These are phyloP conservation scores for Verticillium klebahnii DNA, from an alignment of 2,329 filamentous ascomycete genomes.

Conservation along the genomic window DNA sequence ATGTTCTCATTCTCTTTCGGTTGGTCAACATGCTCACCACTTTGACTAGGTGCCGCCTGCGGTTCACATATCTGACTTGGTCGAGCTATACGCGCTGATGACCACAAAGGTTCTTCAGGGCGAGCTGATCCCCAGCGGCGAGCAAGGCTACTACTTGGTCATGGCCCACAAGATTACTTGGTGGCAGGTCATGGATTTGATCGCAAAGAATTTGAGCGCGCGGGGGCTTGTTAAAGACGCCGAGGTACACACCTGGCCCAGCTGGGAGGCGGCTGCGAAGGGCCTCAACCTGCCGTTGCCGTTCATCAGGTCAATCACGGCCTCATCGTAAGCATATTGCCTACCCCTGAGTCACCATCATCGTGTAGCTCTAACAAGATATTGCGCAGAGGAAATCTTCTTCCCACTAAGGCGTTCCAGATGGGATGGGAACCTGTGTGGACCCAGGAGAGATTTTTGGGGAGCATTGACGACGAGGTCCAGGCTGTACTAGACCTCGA, in stretches of 20 bases:
- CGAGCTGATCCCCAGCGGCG: slow-evolving; percentile 20
- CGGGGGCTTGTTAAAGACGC: slow-evolving; percentile 23
- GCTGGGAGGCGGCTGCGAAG: slow-evolving; percentile 24
- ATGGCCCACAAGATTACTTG: slow-evolving; percentile 20
- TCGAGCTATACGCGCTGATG: slow-evolving; percentile 22
- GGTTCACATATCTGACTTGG: slow-evolving; percentile 25
- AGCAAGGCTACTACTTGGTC: slow-evolving; percentile 28
- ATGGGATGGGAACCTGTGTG: neutral
- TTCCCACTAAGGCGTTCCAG: neutral
- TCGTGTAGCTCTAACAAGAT: neutral
- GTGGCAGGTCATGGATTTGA: slow-evolving; percentile 22
- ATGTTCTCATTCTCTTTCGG: slow-evolving; percentile 4
- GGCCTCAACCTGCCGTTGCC: slow-evolving; percentile 21
- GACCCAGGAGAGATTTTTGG: neutral
- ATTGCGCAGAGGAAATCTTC: neutral
- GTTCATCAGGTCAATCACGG: slow-evolving; percentile 19
- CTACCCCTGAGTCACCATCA: neutral
- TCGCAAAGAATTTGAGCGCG: slow-evolving; percentile 20
- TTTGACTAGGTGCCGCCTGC: slow-evolving; percentile 15
- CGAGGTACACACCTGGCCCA: slow-evolving; percentile 20
- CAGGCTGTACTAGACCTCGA: neutral
- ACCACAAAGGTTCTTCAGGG: slow-evolving; percentile 21
- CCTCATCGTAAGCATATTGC: slow-evolving; percentile 17
- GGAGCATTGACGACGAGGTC: neutral
- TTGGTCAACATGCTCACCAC: slow-evolving; percentile 1